Conservation (phyloP, 768 basidiomycete species). For the Leccinum fibrillosum region DNA sequence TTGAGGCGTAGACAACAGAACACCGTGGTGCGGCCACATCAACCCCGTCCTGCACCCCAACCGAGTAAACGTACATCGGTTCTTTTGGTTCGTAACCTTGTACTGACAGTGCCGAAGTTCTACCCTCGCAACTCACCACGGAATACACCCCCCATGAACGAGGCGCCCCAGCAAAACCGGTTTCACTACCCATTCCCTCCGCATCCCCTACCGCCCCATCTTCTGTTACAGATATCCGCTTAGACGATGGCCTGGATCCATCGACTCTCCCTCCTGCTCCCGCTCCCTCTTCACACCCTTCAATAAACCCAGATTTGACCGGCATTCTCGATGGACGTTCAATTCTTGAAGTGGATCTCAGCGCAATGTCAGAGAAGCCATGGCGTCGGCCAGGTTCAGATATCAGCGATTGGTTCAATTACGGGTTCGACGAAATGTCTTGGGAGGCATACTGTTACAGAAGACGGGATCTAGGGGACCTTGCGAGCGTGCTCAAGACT, state of each 20-base stretch:
- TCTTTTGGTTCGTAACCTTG: not conserved
- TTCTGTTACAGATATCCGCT: slow-evolving; percentile 13
- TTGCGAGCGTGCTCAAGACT: slow-evolving; percentile 75
- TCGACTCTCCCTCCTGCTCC: slow-evolving; percentile 60
- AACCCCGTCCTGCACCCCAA: slow-evolving; percentile 31
- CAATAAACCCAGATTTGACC: slow-evolving; percentile 62
- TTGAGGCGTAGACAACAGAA: slow-evolving; percentile 33
- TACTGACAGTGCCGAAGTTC: slow-evolving; percentile 21
- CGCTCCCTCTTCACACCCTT: slow-evolving; percentile 79
- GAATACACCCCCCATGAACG: slow-evolving; percentile 78
- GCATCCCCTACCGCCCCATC: slow-evolving; percentile 20
- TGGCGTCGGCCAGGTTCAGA: slow-evolving; percentile 93
- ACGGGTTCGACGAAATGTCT: slow-evolving; percentile 95
- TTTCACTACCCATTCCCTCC: slow-evolving; percentile 15
- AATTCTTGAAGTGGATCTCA: slow-evolving; percentile 83
- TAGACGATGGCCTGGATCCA: slow-evolving; percentile 58
- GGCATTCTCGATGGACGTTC: slow-evolving; percentile 72
- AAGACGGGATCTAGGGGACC: slow-evolving; percentile 75
- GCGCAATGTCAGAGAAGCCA: slow-evolving; percentile 71
- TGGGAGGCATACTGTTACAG: slow-evolving; percentile 93
- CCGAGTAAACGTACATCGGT: slow-evolving; percentile 28
- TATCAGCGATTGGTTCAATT: slow-evolving; percentile 98
- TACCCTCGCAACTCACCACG: slow-evolving; percentile 65
- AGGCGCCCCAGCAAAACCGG: slow-evolving; percentile 40
- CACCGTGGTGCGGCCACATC: slow-evolving; percentile 28